Conservation (phyloP, 75 land plant species). For the Ceratopteris richardii region DNA sequence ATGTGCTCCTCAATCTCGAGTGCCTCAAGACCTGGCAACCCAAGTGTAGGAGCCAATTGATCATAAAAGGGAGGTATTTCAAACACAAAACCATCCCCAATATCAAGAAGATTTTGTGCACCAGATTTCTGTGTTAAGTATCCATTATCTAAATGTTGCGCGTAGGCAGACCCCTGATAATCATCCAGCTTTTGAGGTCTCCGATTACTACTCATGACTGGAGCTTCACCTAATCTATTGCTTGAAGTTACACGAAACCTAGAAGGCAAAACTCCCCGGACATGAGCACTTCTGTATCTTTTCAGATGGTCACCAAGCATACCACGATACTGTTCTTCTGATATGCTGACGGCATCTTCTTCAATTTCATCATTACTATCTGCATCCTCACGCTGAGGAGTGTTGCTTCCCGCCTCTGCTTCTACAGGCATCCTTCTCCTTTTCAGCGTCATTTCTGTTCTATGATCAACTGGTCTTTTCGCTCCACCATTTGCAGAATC, state of each 20-base stretch:
- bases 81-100: slow-evolving; percentile 73
- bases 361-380: slow-evolving; percentile 63
- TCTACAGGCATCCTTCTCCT: slow-evolving; percentile 39
- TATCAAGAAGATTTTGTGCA: slow-evolving; percentile 48
- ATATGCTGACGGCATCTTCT: slow-evolving; percentile 28
- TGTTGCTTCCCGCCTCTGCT: slow-evolving; percentile 33
- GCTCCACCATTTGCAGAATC: slow-evolving; percentile 28
- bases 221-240: not conserved
- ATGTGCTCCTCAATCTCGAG: slow-evolving; percentile 59
- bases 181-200: slow-evolving; percentile 23
- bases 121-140: slow-evolving; percentile 19
- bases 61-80: slow-evolving; percentile 77
- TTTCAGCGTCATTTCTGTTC: slow-evolving; percentile 33
- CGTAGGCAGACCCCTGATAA: slow-evolving; percentile 7
- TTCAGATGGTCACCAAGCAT: slow-evolving; percentile 71
- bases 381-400: slow-evolving; percentile 24
- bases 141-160: slow-evolving; percentile 17
- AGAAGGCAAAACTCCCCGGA: slow-evolving; percentile 25
- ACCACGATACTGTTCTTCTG: slow-evolving; percentile 57
- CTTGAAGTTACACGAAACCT: slow-evolving; percentile 10
- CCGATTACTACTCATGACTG: slow-evolving; percentile 15
- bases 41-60: slow-evolving; percentile 44
- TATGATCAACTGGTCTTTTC: slow-evolving; percentile 28
- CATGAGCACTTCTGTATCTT: slow-evolving; percentile 32
- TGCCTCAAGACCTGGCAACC: slow-evolving; percentile 58